phyloP scores from a whole-genome alignment of 2,329 filamentous ascomycete genomes.

The Calonectria ilicicola region DNA sequence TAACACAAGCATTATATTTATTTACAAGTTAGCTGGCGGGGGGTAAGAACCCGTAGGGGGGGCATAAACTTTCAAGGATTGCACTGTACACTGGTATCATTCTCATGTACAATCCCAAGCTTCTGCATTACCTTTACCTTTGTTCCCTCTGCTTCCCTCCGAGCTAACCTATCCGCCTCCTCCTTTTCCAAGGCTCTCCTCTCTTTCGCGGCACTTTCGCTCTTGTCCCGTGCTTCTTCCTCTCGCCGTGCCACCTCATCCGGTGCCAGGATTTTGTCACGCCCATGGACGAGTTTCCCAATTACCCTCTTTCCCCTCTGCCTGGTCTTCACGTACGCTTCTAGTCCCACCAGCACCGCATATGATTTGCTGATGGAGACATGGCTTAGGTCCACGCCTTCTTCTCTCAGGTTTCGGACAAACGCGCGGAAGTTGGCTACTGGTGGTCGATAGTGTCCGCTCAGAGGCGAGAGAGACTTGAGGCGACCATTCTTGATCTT shows the following conservation, averaged over 20 bases:
- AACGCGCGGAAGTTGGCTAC: constrained; percentile 87
- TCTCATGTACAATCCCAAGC: constrained; percentile 49
- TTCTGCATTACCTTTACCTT: constrained; percentile 54
- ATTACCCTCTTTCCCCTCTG: constrained; percentile 69
- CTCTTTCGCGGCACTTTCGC: constrained; percentile 68
- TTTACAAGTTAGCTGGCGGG: too few species aligned
- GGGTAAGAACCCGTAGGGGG: too few species aligned
- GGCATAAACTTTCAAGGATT: too few species aligned
- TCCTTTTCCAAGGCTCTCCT: constrained; percentile 57
- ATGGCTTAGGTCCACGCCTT: constrained; percentile 82
- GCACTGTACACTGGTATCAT: constrained; percentile 38
- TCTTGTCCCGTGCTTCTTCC: constrained; percentile 71
- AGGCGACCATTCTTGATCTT: constrained; percentile 86
- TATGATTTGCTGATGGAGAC: constrained; percentile 87
- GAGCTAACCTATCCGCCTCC: constrained; percentile 53
- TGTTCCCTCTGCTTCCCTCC: constrained; percentile 52
- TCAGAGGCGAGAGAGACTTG: constrained; percentile 76
- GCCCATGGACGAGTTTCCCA: constrained; percentile 62
- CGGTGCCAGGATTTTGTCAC: constrained; percentile 71
- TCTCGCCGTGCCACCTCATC: constrained; percentile 68
- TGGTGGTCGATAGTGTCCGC: constrained; percentile 88
- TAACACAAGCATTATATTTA: too few species aligned
- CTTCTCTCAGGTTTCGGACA: constrained; percentile 76
- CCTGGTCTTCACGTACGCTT: constrained; percentile 80
- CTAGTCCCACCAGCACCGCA: constrained; percentile 83